phyloP scores from a whole-genome alignment of 495 filamentous ascomycete species.

The Niebla homalea region DNA sequence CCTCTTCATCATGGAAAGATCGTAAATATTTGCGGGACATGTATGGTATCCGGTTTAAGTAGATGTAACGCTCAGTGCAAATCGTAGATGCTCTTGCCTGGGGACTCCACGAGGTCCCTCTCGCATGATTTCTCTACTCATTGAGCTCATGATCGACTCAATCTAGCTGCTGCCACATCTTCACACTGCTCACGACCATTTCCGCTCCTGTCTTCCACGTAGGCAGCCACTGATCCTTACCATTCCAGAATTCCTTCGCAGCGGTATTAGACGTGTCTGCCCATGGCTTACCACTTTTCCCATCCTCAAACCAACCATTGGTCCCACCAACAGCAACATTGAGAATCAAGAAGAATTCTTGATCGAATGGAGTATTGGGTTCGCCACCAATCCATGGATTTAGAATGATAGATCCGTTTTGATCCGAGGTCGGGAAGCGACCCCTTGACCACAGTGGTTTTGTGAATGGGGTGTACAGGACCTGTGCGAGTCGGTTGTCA shows the following conservation, averaged over 20 bases:
- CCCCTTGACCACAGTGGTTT: constrained; percentile 58
- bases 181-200: constrained; percentile 60
- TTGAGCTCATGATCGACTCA: not conserved
- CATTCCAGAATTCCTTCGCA: constrained; percentile 61
- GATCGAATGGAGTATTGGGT: constrained; percentile 54
- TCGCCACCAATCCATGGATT: constrained; percentile 55
- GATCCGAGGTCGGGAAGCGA: constrained; percentile 52
- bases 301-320: constrained; percentile 76
- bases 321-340: constrained; percentile 73
- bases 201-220: constrained; percentile 57
- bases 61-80: too few species aligned
- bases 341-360: constrained; percentile 68
- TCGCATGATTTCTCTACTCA: too few species aligned
- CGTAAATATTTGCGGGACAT: too few species aligned
- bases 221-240: constrained; percentile 51
- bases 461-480: constrained; percentile 67
- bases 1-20: too few species aligned
- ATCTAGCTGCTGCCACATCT: constrained; percentile 59
- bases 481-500: constrained; percentile 63
- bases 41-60: too few species aligned
- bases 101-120: too few species aligned
- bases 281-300: constrained; percentile 62
- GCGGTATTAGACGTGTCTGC: constrained; percentile 51
- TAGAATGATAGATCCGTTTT: constrained; percentile 53
- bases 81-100: too few species aligned